Conservation (phyloP, 495 filamentous ascomycete genomes). For the Neurospora sublineolata region DNA sequence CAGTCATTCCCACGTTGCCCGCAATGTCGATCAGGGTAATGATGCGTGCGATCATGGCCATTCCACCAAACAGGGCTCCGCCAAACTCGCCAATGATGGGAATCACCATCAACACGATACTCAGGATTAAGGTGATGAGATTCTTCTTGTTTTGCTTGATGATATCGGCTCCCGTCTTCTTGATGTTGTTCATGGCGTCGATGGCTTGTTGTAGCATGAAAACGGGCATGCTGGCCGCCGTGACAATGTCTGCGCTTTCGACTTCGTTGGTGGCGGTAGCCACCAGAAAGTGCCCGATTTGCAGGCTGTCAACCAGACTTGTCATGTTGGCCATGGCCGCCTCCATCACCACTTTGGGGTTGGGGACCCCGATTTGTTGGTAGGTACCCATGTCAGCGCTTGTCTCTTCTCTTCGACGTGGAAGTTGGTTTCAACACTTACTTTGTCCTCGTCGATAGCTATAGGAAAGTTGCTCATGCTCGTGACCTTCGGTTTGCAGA, state of each 20-base stretch:
- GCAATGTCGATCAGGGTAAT: conserved; percentile 2
- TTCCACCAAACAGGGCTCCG: conserved; percentile 1
- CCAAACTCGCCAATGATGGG: conserved; percentile 2
- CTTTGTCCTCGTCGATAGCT: neutral
- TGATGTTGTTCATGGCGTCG: conserved; percentile 2
- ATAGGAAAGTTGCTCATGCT: neutral
- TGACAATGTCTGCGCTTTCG: neutral
- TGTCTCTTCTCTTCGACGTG: neutral
- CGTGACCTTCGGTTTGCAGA: no score
- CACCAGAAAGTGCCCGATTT: neutral
- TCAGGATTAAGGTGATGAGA: conserved; percentile 2
- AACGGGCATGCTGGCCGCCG: conserved; percentile 1
- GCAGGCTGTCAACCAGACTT: neutral
- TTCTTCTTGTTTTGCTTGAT: conserved; percentile 1
- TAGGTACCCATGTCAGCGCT: neutral
- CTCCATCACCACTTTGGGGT: conserved; percentile 1
- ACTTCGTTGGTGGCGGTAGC: neutral
- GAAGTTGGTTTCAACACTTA: neutral
- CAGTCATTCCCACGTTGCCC: conserved; percentile 8
- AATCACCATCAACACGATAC: conserved; percentile 1
- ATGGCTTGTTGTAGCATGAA: conserved; percentile 1
- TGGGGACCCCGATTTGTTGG: neutral
- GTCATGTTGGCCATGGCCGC: neutral
- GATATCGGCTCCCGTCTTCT: neutral
- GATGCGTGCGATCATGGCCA: conserved; percentile 2